Conservation (phyloP, 257 asterid species). For the Primulina tabacum region DNA sequence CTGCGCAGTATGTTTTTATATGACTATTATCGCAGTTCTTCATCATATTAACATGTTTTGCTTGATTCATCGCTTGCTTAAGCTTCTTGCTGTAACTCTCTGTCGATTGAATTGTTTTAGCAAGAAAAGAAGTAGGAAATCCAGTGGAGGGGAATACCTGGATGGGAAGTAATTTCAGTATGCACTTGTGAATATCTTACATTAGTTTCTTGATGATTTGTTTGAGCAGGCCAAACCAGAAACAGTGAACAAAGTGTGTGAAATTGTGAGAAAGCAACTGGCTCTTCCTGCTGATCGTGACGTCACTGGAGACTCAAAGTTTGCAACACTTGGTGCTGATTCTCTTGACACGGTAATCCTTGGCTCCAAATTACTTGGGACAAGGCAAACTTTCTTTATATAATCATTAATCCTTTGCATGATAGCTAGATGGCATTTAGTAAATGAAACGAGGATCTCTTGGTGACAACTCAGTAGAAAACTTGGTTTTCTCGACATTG, state of each 20-base stretch:
- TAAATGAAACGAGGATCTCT: neutral
- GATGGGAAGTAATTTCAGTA: no score
- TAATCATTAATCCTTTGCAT: neutral
- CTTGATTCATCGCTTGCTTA: neutral
- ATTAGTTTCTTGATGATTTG: slow-evolving; percentile 5
- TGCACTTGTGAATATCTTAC: neutral
- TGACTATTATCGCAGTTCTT: neutral
- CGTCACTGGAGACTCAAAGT: slow-evolving; percentile 72
- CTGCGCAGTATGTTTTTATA: slow-evolving; percentile 47
- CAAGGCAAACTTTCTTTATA: neutral
- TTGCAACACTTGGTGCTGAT: slow-evolving; percentile 83
- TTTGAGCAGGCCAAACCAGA: slow-evolving; percentile 81
- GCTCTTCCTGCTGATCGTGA: slow-evolving; percentile 62
- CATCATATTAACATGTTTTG: slow-evolving; percentile 1
- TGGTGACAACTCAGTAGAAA: neutral
- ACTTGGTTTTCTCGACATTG: neutral
- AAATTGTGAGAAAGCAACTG: slow-evolving; percentile 82
- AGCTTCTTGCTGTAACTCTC: neutral
- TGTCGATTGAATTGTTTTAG: neutral
- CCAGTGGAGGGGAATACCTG: neutral
- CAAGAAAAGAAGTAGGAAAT: neutral
- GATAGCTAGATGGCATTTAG: neutral
- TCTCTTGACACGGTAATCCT: slow-evolving; percentile 87
- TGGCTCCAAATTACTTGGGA: neutral
- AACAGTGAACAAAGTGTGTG: slow-evolving; percentile 72